phyloP scores from a whole-genome alignment of 2,329 filamentous ascomycete species.

The Sporothrix curviconia region DNA sequence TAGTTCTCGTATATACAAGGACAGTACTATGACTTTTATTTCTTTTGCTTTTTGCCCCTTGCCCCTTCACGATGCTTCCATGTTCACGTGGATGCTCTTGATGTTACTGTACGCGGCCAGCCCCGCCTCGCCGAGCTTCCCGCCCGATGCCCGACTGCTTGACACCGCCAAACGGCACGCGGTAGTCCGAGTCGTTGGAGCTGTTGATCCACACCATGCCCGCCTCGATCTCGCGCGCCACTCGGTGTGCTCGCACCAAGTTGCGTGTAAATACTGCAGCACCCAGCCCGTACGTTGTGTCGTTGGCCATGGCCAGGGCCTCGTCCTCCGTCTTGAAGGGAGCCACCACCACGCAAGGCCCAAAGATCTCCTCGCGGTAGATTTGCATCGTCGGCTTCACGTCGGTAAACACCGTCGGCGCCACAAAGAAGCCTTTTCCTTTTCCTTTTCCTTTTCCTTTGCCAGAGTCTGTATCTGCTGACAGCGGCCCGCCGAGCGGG shows the following conservation, averaged over 20 bases:
- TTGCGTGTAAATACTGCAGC: constrained; percentile 51
- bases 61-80: constrained; percentile 1
- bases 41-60: no score
- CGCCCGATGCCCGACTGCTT: constrained; percentile 55
- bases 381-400: constrained; percentile 22
- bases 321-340: constrained; percentile 47
- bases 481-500: constrained; percentile 17
- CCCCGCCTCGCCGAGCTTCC: constrained; percentile 39
- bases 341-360: constrained; percentile 49
- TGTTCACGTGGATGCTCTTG: constrained; percentile 28
- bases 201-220: constrained; percentile 43
- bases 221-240: constrained; percentile 48
- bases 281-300: constrained; percentile 49
- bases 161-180: constrained; percentile 35
- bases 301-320: constrained; percentile 42
- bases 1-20: no score
- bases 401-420: constrained; percentile 19
- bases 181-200: constrained; percentile 16
- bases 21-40: no score
- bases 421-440: constrained; percentile 22
- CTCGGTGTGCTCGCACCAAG: constrained; percentile 36
- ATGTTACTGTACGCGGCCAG: constrained; percentile 37
- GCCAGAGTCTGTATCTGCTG: no score
- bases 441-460: no score
- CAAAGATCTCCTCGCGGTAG: constrained; percentile 50